Base-by-base conservation (phyloP, 768 basidiomycete genomes). In the Boletus reticuloceps region DNA sequence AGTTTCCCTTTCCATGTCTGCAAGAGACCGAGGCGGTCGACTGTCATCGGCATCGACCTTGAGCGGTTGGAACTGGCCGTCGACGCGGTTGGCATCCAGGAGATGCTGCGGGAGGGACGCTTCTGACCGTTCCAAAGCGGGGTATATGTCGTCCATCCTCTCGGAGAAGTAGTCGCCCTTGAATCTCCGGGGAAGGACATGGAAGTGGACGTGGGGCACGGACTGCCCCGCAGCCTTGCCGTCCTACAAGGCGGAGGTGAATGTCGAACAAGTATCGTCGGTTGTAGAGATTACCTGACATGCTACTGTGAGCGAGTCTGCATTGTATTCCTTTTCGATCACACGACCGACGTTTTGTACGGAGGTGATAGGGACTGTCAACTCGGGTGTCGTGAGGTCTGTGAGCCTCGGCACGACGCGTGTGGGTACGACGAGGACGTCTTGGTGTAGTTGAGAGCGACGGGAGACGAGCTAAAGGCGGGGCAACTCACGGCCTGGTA, bases 131-230 rank as follows among this genome's bases (percentile, higher is more conserved):
- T 96, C 94, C 14, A 98, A 69, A 2, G 79, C 85, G 4, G 88
- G 89, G 71, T 97, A 92, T 40, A 93, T 70, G n/a, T 82, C 82
- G 68, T 92, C 89, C 62, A 84, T 88, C 51, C 73, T 74, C 13
- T 68, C 74, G 19, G 82, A 75, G 66, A 90, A 92, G 20, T 72
- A 75, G 70, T 92, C 90, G 12, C 86, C 86, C 45, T 75, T 76
- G 32, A 79, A 74, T 64, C 85, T 85, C 3, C 96, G 84, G 20
- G 97, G 97, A 6, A 99, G 73, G 29, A 98, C 72, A 68, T 99
- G 97, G 62, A 97, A 88, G 72, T 99, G 97, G n/a, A 98, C 92
- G 66, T 98, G 97, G 16, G 72, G 67, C 41, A 74, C 60, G 6
- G 80, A 81, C 71, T 89, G 87, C 0, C 94, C 94, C 1, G 94